Evolutionary conservation across 768 basidiomycete genomes (phyloP).

Genomic region (Chiua virens): DNA sequence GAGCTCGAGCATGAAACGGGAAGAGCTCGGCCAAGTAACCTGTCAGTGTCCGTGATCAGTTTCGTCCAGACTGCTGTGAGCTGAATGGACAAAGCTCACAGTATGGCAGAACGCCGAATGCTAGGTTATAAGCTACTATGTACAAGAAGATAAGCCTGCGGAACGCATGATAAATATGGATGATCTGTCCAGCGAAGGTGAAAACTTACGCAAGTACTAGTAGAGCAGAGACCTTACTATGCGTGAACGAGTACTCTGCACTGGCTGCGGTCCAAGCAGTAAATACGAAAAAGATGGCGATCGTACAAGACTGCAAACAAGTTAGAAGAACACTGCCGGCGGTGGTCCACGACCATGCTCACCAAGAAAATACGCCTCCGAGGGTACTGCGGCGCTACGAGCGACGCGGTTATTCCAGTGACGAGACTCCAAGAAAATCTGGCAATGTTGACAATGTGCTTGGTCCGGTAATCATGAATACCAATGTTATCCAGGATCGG

Average conservation of each 20-base stretch:
- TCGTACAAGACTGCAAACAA: conserved; percentile 1
- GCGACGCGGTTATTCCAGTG: not conserved
- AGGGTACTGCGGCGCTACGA: conserved; percentile 3
- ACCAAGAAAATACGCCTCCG: conserved; percentile 12
- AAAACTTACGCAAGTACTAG: conserved; percentile 10
- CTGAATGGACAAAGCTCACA: not conserved
- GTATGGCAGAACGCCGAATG: conserved; percentile 1
- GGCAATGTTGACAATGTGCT: conserved; percentile 13
- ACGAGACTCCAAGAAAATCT: conserved; percentile 6
- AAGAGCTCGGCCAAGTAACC: conserved; percentile 65
- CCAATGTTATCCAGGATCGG: conserved; percentile 14
- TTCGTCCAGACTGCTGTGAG: no score
- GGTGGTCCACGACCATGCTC: not conserved
- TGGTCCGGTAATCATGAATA: conserved; percentile 14
- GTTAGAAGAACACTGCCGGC: not conserved
- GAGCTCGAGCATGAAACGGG: conserved; percentile 59
- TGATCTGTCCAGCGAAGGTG: no score
- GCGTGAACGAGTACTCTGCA: conserved; percentile 12
- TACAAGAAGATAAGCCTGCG: conserved; percentile 11
- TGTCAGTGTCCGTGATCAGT: conserved; percentile 15
- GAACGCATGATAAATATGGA: not conserved
- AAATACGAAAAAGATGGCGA: conserved; percentile 16
- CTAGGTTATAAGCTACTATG: conserved; percentile 5
- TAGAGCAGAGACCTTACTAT: conserved; percentile 1
- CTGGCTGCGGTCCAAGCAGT: conserved; percentile 16